Base-by-base conservation (phyloP, 768 basidiomycete genomes). In the Sporobolomyces pararoseus region DNA sequence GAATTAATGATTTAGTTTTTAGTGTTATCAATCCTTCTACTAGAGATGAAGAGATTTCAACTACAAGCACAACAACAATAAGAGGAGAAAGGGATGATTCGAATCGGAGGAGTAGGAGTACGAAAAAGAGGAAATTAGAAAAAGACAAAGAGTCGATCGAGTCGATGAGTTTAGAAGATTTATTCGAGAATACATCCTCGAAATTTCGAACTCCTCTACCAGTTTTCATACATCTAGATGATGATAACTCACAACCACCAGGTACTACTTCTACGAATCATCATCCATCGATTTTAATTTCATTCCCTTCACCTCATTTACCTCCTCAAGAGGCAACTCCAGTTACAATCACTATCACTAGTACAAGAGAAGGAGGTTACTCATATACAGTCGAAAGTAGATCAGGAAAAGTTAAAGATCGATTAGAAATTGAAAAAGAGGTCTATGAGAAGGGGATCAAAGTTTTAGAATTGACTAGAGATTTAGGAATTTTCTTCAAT, bases 231-330 rank as follows among this genome's bases (percentile, higher is more conserved):
- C 35, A 57, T 39, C 12, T 55, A 19, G 4, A 12, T 34, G 13
- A 12, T 21, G 6, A 12, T 13, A 14, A 12, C 46, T 21, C 23
- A 14, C 21, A 7, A 12, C 23, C 46, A 42, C 39, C 17, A n/a
- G n/a, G n/a, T n/a, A n/a, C n/a, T n/a, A n/a, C n/a, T n/a, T n/a
- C n/a, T n/a, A n/a, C 39, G 39, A 42, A 42, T 42, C 39, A n/a
- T 42, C 39, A 35, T 13, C 35, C 55, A 13, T 23, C 34, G 21
- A 19, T 57, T 14, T 21, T 57, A 34, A 13, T 57, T 7, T 57
- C 55, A 19, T 57, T 57, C 55, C 55, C 55, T 10, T 23, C 35
- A 23, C 55, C 55, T 19, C 55, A 57, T 21, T 23, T 57, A 12
- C 34, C 55, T 7, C 34, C 34, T 32, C 53, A 35, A 6, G 35